phyloP scores from a whole-genome alignment of 2,329 filamentous ascomycete species.

The Claviceps digitariae region DNA sequence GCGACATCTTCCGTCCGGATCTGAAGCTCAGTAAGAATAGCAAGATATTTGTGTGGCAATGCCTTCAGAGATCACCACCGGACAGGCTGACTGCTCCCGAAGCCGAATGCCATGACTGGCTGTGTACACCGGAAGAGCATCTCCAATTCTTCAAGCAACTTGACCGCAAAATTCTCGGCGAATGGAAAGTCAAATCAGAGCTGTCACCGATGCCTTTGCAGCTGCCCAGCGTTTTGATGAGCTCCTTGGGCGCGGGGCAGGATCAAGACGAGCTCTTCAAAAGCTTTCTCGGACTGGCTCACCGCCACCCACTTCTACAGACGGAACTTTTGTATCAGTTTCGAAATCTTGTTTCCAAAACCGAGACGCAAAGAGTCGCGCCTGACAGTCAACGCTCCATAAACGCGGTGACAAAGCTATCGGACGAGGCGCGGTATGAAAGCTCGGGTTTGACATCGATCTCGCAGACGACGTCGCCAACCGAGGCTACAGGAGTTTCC shows the following conservation, averaged over 20 bases:
- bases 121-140: conserved; percentile 19
- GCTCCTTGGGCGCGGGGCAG: neutral
- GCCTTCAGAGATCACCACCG: conserved; percentile 16
- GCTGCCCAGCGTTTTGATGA: conserved; percentile 14
- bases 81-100: conserved; percentile 16
- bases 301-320: conserved; percentile 1
- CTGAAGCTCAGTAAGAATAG: conserved; percentile 13
- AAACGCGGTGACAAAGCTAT: neutral
- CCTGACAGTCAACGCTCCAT: neutral
- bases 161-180: conserved; percentile 15
- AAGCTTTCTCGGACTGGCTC: neutral
- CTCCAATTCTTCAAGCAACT: conserved; percentile 18
- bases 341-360: neutral
- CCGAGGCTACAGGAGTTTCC: neutral
- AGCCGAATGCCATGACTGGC: conserved; percentile 20
- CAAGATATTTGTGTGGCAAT: conserved; percentile 17
- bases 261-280: neutral
- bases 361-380: neutral
- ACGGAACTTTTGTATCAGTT: conserved; percentile 2
- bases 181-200: conserved; percentile 14
- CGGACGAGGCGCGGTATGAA: neutral
- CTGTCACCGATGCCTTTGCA: conserved; percentile 21
- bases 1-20: conserved; percentile 6
- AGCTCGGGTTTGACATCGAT: neutral
- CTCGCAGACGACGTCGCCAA: neutral